Base-by-base conservation (phyloP, 2,329 filamentous ascomycete genomes). In the Sarocladium kiliense region DNA sequence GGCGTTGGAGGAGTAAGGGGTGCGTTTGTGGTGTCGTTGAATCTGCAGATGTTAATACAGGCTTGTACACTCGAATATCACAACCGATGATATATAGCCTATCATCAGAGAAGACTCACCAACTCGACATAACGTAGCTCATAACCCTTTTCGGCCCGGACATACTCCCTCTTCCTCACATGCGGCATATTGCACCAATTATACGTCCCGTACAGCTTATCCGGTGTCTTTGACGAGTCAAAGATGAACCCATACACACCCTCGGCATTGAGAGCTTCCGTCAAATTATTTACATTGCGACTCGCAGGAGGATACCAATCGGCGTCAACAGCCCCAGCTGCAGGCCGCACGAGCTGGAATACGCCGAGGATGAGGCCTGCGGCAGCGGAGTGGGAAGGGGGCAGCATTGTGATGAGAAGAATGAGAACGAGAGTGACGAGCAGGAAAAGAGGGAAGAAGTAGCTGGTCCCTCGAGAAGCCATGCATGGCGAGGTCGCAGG, bases 151-250 rank as follows among this genome's bases (percentile, higher is more conserved):
- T 72, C 62, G 0, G 79, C 73, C 58, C 70, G 76, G 14, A 77
- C 68, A 64, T 94, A 94, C 63, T 89, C 87, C 14, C 70, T 69
- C 21, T 68, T 71, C 30, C 88, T 79, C n/a, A 89, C 86, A 71
- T 93, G 90, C 1, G 90, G 89, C 88, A 94, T 94, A 65, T 94
- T 92, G 70, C 89, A 94, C 78, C 79, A 93, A 68, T 93, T 91
- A 70, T 92, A 92, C 1, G 73, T 77, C 5, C 83, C 82, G 68
- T 88, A 86, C 36, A 74, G 61, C 1, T 69, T 65, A 54, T 76
- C 71, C 0, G 87, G 81, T 0, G 81, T 80, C 1, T 71, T 61
- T 1, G 87, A 89, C 32, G 79, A 78, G 64, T 90, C 84, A 71
- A 86, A 94, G 18, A 89, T 77, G 66, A 91, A 92, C 2, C 87